A percentile compares a stretch with the other conserved stretches of the same genome.
Evolutionary conservation across 305 asterid genomes (phyloP).

Genomic region (Euphrasia arctica): DNA sequence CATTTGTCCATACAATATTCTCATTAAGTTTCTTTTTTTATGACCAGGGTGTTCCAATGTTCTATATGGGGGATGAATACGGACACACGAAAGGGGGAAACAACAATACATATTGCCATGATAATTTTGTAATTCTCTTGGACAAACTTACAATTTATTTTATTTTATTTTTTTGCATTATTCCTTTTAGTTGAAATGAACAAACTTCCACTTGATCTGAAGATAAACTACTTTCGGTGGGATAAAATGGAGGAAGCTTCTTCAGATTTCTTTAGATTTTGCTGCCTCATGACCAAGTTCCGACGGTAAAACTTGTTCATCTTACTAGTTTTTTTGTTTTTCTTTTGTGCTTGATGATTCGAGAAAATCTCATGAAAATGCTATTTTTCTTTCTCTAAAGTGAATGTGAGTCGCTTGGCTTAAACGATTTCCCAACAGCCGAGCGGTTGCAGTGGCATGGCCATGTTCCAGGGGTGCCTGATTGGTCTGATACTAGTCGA

Average conservation of each 20-base stretch:
- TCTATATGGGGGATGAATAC: conserved; percentile 95
- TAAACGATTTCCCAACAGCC: conserved; percentile 82
- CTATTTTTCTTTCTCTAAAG: conserved; percentile 34
- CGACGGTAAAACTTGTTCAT: conserved; percentile 52
- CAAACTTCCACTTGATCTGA: conserved; percentile 34
- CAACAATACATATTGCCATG: conserved; percentile 96
- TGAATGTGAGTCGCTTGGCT: conserved; percentile 90
- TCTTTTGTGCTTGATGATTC: conserved; percentile 13
- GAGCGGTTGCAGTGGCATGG: conserved; percentile 96
- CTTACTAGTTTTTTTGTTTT: neutral
- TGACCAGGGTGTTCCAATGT: conserved; percentile 94
- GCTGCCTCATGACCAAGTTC: conserved; percentile 64
- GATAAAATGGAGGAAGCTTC: conserved; percentile 88
- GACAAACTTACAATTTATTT: conserved; percentile 6
- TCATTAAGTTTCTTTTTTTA: conserved; percentile 12
- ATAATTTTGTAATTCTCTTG: conserved; percentile 61
- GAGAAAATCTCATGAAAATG: conserved; percentile 14
- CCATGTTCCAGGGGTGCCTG: conserved; percentile 72
- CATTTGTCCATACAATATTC: conserved; percentile 2
- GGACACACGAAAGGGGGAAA: conserved; percentile 99
- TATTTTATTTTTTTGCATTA: neutral
- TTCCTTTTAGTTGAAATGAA: conserved; percentile 4
- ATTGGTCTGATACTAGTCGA: conserved; percentile 87
- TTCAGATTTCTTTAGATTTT: conserved; percentile 79
- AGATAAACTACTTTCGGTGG: conserved; percentile 95